phyloP scores from a whole-genome alignment of 2,329 filamentous ascomycete genomes.

The Cladosporium colombiae region DNA sequence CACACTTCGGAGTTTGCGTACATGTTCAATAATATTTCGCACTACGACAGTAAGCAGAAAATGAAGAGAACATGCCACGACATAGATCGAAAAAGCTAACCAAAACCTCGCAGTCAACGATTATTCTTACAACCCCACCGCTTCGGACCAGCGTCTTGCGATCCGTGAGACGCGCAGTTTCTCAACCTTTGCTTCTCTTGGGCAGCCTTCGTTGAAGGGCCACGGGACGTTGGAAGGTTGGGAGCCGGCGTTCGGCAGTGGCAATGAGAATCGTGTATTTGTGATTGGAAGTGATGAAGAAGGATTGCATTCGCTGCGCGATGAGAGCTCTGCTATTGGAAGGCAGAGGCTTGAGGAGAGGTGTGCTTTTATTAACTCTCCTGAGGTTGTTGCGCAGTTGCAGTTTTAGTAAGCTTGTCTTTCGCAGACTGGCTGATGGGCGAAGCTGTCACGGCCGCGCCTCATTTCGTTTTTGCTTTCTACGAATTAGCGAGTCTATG shows the following conservation, averaged over 20 bases:
- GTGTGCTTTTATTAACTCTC: constrained; percentile 51
- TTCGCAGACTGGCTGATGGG: neutral
- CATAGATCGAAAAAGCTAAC: neutral
- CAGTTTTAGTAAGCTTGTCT: neutral
- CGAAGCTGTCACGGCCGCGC: neutral
- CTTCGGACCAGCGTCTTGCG: constrained; percentile 45
- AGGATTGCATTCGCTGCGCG: constrained; percentile 43
- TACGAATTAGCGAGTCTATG: neutral
- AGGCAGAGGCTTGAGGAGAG: constrained; percentile 49
- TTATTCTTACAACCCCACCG: constrained; percentile 35
- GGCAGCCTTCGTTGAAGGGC: constrained; percentile 37
- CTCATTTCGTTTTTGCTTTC: neutral
- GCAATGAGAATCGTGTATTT: constrained; percentile 39
- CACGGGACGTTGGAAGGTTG: constrained; percentile 47
- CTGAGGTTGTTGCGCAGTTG: constrained; percentile 45
- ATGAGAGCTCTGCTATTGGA: constrained; percentile 36
- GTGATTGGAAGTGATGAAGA: constrained; percentile 49
- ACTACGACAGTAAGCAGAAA: constrained; percentile 41
- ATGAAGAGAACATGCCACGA: neutral
- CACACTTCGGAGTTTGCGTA: constrained; percentile 59
- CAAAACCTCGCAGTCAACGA: constrained; percentile 31
- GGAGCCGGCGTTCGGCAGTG: constrained; percentile 39
- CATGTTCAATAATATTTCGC: constrained; percentile 45
- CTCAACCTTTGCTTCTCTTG: constrained; percentile 49
- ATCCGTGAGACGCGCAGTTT: constrained; percentile 49